A percentile compares a stretch with the other conserved stretches of the same genome.
These are phyloP conservation scores for Meyerozyma smithsonii DNA, from an alignment of 1,139 yeast genomes.

Conservation along the genomic window DNA sequence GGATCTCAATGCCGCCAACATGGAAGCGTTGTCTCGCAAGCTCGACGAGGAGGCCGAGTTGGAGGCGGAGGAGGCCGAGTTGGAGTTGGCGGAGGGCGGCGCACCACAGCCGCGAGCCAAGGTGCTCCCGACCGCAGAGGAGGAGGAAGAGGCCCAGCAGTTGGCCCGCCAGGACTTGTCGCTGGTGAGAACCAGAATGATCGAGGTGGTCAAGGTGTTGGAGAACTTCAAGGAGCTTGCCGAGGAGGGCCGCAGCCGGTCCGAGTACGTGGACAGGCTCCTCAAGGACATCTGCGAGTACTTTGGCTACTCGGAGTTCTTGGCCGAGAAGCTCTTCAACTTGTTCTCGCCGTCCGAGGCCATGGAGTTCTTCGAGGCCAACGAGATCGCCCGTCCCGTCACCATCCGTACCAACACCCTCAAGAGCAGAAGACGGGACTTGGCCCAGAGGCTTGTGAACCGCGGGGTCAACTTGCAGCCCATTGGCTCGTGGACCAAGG, in stretches of 20 bases:
- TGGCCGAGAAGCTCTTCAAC: conserved; percentile 90
- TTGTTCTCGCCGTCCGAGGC: conserved; percentile 94
- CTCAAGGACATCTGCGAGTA: conserved; percentile 84
- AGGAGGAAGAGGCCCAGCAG: conserved; percentile 46
- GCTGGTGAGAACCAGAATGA: conserved; percentile 85
- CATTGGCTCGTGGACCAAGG: conserved; percentile 96
- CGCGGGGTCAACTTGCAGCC: conserved; percentile 98
- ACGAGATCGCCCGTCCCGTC: conserved; percentile 93
- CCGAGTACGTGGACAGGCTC: conserved; percentile 74
- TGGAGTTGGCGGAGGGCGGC: conserved; percentile 59
- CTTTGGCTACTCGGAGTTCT: conserved; percentile 92
- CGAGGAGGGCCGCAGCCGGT: conserved; percentile 81
- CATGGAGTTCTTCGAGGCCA: conserved; percentile 96
- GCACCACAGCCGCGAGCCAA: conserved; percentile 66
- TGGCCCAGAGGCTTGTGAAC: conserved; percentile 91
- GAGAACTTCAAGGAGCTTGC: conserved; percentile 84
- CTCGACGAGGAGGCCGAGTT: conserved; percentile 67
- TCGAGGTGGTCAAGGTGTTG: conserved; percentile 91
- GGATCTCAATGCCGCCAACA: conserved; percentile 76
- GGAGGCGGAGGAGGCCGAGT: conserved; percentile 77
- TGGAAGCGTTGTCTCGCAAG: conserved; percentile 71
- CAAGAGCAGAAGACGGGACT: conserved; percentile 89
- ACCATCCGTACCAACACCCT: conserved; percentile 96
- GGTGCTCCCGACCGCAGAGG: conserved; percentile 59
- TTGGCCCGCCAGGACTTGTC: conserved; percentile 62